Conservation (phyloP, 768 basidiomycete species). For the Suillus placidus region DNA sequence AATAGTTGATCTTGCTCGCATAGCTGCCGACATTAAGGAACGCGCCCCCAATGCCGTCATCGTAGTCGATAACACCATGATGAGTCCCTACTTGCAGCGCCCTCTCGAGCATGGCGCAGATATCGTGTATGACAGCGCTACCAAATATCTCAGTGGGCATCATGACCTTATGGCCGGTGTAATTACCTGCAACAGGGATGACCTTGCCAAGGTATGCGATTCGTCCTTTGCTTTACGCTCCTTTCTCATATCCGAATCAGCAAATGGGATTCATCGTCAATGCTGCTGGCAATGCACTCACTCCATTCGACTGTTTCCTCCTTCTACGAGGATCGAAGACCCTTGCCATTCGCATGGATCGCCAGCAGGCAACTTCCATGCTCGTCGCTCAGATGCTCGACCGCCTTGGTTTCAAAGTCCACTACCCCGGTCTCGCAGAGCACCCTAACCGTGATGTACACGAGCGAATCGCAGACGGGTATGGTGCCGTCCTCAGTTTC, state of each 20-base stretch:
- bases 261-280: constrained; percentile 92
- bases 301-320: constrained; percentile 96
- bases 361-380: constrained; percentile 83
- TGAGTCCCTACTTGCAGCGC: constrained; percentile 96
- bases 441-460: constrained; percentile 91
- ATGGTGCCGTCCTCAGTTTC: constrained; percentile 93
- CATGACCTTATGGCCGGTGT: constrained; percentile 99
- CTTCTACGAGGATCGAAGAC: constrained; percentile 96
- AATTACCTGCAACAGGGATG: constrained; percentile 89
- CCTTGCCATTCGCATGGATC: constrained; percentile 92
- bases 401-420: constrained; percentile 82
- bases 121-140: constrained; percentile 96
- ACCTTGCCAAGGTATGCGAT: constrained; percentile 73
- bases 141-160: constrained; percentile 97
- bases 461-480: constrained; percentile 85
- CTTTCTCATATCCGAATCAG: constrained; percentile 39
- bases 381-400: constrained; percentile 86
- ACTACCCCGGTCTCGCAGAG: constrained; percentile 86
- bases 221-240: background rate
- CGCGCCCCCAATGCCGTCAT: constrained; percentile 78
- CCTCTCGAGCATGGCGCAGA: constrained; percentile 96
- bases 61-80: constrained; percentile 99
- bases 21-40: constrained; percentile 83
- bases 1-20: constrained; percentile 85
- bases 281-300: constrained; percentile 89